A percentile compares a stretch with the other conserved stretches of the same genome.
These are phyloP conservation scores for Punica granatum DNA, from an alignment of 345 rosid species.

Conservation along the genomic window DNA sequence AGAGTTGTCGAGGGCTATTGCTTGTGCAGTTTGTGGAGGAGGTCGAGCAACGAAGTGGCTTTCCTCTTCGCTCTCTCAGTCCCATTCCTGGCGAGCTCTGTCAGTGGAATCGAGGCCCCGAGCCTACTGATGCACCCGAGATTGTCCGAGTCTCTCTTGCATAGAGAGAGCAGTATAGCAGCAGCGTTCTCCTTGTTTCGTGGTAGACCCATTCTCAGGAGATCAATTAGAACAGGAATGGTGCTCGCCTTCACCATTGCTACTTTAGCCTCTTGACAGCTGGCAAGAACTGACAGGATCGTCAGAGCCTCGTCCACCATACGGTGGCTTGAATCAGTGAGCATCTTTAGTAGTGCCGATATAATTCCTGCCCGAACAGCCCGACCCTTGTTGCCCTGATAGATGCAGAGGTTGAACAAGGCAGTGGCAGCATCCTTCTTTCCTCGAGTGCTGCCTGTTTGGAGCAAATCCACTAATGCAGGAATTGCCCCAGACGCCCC, in stretches of 20 bases:
- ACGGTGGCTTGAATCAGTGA: conserved; percentile 49
- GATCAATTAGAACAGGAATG: conserved; percentile 56
- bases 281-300: conserved; percentile 66
- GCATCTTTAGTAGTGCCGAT: conserved; percentile 53
- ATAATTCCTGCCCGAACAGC: conserved; percentile 80
- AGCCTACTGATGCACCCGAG: conserved; percentile 60
- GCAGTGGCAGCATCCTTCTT: conserved; percentile 97
- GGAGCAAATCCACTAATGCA: conserved; percentile 66
- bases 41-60: conserved; percentile 73
- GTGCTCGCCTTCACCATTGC: conserved; percentile 59
- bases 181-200: conserved; percentile 79
- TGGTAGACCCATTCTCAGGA: conserved; percentile 52
- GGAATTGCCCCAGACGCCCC: conserved; percentile 89
- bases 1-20: conserved; percentile 7
- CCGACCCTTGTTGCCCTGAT: conserved; percentile 82
- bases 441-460: conserved; percentile 65
- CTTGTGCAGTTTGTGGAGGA: conserved; percentile 42
- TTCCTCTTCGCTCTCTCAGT: conserved; percentile 85
- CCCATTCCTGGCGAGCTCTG: conserved; percentile 72
- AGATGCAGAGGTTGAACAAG: conserved; percentile 77
- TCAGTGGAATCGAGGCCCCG: conserved; percentile 73
- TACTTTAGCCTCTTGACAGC: conserved; percentile 65
- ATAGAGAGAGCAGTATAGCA: conserved; percentile 69
- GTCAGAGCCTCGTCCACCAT: conserved; percentile 82
- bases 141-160: conserved; percentile 77